Percentiles rank a stretch among this genome's conserved stretches.
phyloP scores from a whole-genome alignment of 2,329 filamentous ascomycete genomes.

The Aureobasidium sp. region DNA sequence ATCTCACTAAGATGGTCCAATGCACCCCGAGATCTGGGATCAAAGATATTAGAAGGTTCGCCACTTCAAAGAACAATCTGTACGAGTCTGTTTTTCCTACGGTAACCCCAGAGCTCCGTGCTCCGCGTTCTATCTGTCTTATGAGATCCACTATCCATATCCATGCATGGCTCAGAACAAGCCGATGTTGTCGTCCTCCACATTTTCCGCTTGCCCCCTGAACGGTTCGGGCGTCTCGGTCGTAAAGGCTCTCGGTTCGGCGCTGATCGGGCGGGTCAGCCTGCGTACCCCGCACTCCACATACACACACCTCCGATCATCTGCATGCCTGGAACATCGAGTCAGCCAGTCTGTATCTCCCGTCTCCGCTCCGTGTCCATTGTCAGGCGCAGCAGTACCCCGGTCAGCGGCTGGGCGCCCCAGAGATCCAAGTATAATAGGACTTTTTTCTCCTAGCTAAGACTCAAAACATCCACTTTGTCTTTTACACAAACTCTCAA shows the following conservation, averaged over 20 bases:
- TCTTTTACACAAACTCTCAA: background rate
- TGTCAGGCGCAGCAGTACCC: background rate
- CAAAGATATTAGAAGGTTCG: too few relatives aligned
- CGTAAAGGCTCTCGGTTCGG: background rate
- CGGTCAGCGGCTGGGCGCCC: background rate
- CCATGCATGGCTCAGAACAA: background rate
- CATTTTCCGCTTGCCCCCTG: background rate
- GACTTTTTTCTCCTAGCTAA: background rate
- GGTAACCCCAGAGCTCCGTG: too few relatives aligned
- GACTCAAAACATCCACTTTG: background rate
- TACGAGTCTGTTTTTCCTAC: too few relatives aligned
- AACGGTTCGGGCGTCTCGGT: constrained; percentile 10
- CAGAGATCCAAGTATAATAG: background rate
- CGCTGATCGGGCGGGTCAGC: background rate
- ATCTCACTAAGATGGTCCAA: too few relatives aligned
- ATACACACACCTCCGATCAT: background rate
- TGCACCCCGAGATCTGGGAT: too few relatives aligned
- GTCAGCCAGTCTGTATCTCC: background rate
- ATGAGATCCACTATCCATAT: too few relatives aligned
- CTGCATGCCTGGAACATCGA: too few relatives aligned
- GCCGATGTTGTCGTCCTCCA: background rate
- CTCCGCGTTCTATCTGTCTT: too few relatives aligned
- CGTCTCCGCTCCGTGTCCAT: background rate
- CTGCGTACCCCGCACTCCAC: background rate
- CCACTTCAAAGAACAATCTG: too few relatives aligned